These are phyloP conservation scores for Thalassiosira livingstoniorum DNA, from an alignment of 352 stramenopile species.

Conservation along the genomic window DNA sequence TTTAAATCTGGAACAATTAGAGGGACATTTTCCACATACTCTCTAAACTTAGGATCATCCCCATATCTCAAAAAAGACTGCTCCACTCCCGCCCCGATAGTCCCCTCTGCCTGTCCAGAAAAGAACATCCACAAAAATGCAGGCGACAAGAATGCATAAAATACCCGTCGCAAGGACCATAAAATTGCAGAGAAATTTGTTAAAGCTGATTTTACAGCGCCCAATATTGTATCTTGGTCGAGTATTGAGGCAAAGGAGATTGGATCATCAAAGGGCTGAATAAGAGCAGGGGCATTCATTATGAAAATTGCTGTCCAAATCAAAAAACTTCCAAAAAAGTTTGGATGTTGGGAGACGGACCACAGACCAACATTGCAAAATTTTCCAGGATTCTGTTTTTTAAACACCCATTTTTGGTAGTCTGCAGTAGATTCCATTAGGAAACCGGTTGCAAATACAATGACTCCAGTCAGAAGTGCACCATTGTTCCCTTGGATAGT, in stretches of 20 bases:
- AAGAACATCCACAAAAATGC: constrained; percentile 77
- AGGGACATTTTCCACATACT: constrained; percentile 67
- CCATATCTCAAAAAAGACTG: constrained; percentile 69
- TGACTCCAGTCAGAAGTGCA: constrained; percentile 38
- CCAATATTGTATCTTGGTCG: background rate
- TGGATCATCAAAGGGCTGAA: too few species aligned
- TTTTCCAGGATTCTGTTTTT: constrained; percentile 60
- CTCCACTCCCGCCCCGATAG: constrained; percentile 45
- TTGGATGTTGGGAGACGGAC: constrained; percentile 81
- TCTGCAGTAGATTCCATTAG: constrained; percentile 76
- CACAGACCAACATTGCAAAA: constrained; percentile 83
- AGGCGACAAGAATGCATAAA: constrained; percentile 60
- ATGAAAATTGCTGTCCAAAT: constrained; percentile 79
- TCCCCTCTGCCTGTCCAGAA: constrained; percentile 65
- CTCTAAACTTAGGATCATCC: constrained; percentile 54
- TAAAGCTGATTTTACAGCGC: background rate
- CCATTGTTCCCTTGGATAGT: constrained; percentile 8
- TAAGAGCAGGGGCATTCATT: constrained; percentile 73
- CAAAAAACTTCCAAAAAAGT: constrained; percentile 81
- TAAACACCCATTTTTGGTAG: constrained; percentile 83
- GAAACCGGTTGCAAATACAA: constrained; percentile 62
- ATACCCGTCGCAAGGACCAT: constrained; percentile 42
- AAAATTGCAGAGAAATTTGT: constrained; percentile 23
- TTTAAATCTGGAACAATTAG: constrained; percentile 64
- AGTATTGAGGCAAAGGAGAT: constrained; percentile 7